Conservation (phyloP, 495 filamentous ascomycete genomes). For the Sporormia fimetaria region DNA sequence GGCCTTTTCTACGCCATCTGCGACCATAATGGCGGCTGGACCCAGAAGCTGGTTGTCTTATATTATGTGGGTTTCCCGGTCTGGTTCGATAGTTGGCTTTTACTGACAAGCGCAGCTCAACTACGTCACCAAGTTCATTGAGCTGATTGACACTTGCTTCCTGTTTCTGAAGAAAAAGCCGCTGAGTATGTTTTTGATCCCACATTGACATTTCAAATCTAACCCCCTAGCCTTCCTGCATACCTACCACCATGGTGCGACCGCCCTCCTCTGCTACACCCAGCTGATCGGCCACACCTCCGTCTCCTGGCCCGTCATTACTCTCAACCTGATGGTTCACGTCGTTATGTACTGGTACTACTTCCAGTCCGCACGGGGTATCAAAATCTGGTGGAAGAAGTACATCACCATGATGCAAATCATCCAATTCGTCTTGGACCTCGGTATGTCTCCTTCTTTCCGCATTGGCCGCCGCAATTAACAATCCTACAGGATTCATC, state of each 20-base stretch:
- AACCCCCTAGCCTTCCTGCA: slow-evolving; percentile 59
- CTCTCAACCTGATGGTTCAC: slow-evolving; percentile 66
- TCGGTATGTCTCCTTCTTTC: slow-evolving; percentile 44
- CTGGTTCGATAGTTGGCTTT: slow-evolving; percentile 21
- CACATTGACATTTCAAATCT: neutral
- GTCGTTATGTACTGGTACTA: slow-evolving; percentile 66
- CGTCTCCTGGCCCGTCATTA: slow-evolving; percentile 68
- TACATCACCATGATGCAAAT: slow-evolving; percentile 83
- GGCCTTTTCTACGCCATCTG: slow-evolving; percentile 68
- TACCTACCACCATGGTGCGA: slow-evolving; percentile 78
- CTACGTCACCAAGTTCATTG: slow-evolving; percentile 75
- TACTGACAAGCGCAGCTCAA: slow-evolving; percentile 49
- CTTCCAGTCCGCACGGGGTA: slow-evolving; percentile 72
- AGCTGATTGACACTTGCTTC: slow-evolving; percentile 72
- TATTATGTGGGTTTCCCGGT: slow-evolving; percentile 56
- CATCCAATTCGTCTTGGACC: slow-evolving; percentile 68
- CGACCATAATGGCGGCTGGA: slow-evolving; percentile 62
- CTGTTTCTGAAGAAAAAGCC: slow-evolving; percentile 82
- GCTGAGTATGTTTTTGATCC: slow-evolving; percentile 44
- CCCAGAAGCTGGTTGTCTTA: slow-evolving; percentile 58
- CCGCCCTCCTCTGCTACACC: slow-evolving; percentile 75
- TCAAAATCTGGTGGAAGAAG: slow-evolving; percentile 83
- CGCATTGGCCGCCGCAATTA: neutral
- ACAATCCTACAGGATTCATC: slow-evolving; percentile 38
- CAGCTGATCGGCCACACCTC: slow-evolving; percentile 69